Base-by-base conservation (phyloP, 192 early-diverging fungal genomes). In the Funneliformis geosporum region DNA sequence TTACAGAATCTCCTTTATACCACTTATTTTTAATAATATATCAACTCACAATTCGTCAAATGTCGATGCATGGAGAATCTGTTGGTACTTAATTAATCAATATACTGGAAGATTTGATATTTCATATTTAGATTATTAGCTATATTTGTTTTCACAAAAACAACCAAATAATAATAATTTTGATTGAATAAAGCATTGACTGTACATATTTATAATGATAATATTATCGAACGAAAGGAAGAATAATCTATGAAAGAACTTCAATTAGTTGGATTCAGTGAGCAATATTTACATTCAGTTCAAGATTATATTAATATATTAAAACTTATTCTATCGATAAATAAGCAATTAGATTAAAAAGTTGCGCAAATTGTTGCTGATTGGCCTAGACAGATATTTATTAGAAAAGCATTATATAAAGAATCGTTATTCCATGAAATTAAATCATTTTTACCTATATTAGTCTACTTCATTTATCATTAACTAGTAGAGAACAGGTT, bases 401-500 rank as follows among this genome's bases (percentile, higher is more conserved):
- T 33, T 33, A 33, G 33, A 2, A 33, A 33, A 2, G 33, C 33
- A 2, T 33, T 33, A 12, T 2, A 46, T 60, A 33, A n/a, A 47
- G 33, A 38, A 2, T 11, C 10, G 18, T 14, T 60, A 23, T 60
- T n/a, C 18, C 25, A 27, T 2, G 27, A 73, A 16, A 55, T 73
- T 59, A 18, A 73, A 9, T 60, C 2, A 18, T 73, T 73, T 73
- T 5, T 73, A 9, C 12, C 47, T 6, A 73, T 73, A 8, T 4
- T 73, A 59, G 72, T 38, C 50, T 10, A 5, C 50, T 73, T 33
- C 27, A 73, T 59, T 16, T 73, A 3, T 73, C 72, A 33, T 25
- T 73, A 11, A 73, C 46, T n/a, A 70, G 42, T 70, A n/a, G 42
- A 44, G 21, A 70, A n/a, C 68, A 70, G 2, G n/a, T 70, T 23